Evolutionary conservation across 2,329 filamentous ascomycete species (phyloP).

Genomic region (Penicillium sp.): DNA sequence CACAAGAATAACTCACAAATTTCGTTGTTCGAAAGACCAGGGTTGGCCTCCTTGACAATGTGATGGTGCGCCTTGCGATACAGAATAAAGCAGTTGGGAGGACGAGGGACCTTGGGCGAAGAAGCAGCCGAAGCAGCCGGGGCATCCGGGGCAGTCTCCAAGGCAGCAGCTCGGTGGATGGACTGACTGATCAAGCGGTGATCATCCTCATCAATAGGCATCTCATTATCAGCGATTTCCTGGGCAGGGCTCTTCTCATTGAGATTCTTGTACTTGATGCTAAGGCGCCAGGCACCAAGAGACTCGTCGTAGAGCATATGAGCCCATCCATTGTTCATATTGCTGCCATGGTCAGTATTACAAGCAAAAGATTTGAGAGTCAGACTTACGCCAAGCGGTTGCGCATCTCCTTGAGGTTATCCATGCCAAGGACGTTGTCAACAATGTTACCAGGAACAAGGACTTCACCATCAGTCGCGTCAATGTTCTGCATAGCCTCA

Average conservation of each 20-base stretch:
- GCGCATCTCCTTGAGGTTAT: not conserved
- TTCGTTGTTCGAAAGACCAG: conserved; percentile 45
- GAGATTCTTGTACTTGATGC: not conserved
- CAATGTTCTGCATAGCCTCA: conserved; percentile 22
- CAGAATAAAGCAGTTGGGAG: conserved; percentile 47
- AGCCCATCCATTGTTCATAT: not conserved
- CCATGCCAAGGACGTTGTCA: not conserved
- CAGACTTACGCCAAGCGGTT: not conserved
- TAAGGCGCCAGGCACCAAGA: not conserved
- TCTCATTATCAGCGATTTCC: not conserved
- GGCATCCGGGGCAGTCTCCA: not conserved
- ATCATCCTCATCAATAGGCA: not conserved
- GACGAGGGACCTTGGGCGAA: conserved; percentile 41
- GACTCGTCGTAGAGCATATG: not conserved
- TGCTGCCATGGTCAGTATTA: not conserved
- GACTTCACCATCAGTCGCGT: conserved; percentile 10
- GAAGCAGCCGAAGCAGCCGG: too few relatives aligned
- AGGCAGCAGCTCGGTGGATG: not conserved
- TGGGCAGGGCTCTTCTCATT: not conserved
- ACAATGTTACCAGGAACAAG: not conserved
- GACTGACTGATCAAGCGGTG: not conserved
- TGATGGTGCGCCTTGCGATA: conserved; percentile 44
- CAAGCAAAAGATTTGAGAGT: not conserved
- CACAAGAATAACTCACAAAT: conserved; percentile 38
- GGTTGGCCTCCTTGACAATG: conserved; percentile 37